Percentiles rank a stretch among this genome's conserved stretches.
phyloP scores from a whole-genome alignment of 148 eudicot genomes.

The Polygonum maritimum region DNA sequence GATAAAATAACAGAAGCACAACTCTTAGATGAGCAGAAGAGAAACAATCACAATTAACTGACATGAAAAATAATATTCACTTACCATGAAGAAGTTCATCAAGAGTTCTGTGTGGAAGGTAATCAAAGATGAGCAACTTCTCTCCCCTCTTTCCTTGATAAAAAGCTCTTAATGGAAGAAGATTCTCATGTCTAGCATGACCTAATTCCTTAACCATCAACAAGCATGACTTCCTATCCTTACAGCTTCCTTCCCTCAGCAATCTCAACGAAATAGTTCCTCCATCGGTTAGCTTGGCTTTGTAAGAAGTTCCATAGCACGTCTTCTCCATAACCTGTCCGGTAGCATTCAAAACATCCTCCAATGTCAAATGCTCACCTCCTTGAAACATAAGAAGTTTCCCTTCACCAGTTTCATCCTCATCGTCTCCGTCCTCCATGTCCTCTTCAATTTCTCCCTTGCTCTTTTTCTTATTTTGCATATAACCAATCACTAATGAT shows the following conservation, averaged over 20 bases:
- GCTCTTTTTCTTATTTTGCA: slow-evolving; percentile 59
- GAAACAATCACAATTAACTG: neutral
- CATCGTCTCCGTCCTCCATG: slow-evolving; percentile 37
- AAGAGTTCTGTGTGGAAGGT: slow-evolving; percentile 63
- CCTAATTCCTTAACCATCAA: slow-evolving; percentile 80
- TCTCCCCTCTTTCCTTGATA: slow-evolving; percentile 98
- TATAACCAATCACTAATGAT: slow-evolving; percentile 70
- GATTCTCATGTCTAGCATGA: slow-evolving; percentile 74
- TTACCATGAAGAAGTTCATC: slow-evolving; percentile 83
- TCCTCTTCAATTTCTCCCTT: slow-evolving; percentile 50
- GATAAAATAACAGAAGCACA: neutral
- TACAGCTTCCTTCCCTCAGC: slow-evolving; percentile 89
- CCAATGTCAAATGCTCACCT: slow-evolving; percentile 76
- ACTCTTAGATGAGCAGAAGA: neutral
- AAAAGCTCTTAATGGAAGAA: slow-evolving; percentile 84
- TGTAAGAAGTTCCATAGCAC: slow-evolving; percentile 81
- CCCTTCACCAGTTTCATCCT: slow-evolving; percentile 60
- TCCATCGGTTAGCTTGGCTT: slow-evolving; percentile 88
- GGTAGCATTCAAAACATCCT: slow-evolving; percentile 90
- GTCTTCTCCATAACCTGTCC: slow-evolving; percentile 98
- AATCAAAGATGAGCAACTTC: slow-evolving; percentile 86
- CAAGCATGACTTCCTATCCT: slow-evolving; percentile 69
- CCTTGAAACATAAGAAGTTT: slow-evolving; percentile 79
- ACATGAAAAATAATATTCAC: neutral
- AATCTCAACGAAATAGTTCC: slow-evolving; percentile 85